Conservation (phyloP, 2,329 filamentous ascomycete genomes). For the Microsporum canis region DNA sequence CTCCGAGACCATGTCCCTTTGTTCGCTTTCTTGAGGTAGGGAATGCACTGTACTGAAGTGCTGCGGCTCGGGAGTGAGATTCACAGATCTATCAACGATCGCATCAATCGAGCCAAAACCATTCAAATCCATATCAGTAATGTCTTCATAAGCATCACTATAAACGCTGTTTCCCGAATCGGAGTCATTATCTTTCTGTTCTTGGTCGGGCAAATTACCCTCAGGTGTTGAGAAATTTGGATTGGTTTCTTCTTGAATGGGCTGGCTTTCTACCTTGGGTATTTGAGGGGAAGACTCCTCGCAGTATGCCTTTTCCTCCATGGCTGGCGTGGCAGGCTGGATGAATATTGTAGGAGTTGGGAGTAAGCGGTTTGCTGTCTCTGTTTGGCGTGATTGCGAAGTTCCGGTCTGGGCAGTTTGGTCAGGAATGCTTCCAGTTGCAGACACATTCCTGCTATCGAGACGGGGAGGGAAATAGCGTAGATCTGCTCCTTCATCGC, state of each 20-base stretch:
- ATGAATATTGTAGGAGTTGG: constrained; percentile 34
- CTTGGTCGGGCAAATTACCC: background rate
- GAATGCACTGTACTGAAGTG: background rate
- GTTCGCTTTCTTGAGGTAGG: background rate
- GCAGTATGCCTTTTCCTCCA: constrained; percentile 22
- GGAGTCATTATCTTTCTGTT: constrained; percentile 23
- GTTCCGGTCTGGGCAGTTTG: background rate
- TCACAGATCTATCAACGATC: constrained; percentile 23
- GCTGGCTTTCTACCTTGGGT: background rate
- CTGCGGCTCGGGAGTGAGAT: background rate
- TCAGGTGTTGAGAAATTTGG: background rate
- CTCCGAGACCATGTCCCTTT: background rate
- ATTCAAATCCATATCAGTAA: constrained; percentile 29
- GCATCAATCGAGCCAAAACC: constrained; percentile 42
- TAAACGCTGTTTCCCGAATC: constrained; percentile 38
- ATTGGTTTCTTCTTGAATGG: background rate
- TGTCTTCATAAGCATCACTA: constrained; percentile 35
- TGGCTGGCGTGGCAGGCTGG: constrained; percentile 38
- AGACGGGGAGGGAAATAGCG: background rate
- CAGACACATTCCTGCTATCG: constrained; percentile 6
- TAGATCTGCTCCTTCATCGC: constrained; percentile 25
- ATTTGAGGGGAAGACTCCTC: background rate
- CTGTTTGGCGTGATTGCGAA: constrained; percentile 10
- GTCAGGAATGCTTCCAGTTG: background rate
- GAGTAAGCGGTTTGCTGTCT: background rate